These are phyloP conservation scores for Camellia lanceoleosa DNA, from an alignment of 148 eudicot genomes.

Conservation along the genomic window DNA sequence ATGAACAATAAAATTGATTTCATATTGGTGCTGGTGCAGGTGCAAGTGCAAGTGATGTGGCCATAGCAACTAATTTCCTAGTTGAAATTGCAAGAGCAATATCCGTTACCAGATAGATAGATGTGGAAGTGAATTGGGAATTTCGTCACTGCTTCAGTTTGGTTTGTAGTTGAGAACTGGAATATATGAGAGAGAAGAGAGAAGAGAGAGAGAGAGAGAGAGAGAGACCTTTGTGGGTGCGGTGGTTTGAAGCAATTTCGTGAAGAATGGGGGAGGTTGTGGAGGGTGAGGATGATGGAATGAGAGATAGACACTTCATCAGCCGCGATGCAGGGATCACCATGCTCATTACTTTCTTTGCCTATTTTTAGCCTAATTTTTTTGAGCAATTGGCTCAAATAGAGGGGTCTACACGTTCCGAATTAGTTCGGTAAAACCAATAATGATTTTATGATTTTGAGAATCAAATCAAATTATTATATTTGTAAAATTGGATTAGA, in stretches of 20 bases:
- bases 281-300: slow-evolving; percentile 32
- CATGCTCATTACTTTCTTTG: background rate
- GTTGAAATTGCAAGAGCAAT: background rate
- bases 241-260: slow-evolving; percentile 43
- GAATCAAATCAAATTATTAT: no score
- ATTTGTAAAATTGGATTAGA: no score
- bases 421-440: no score
- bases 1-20: background rate
- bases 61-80: background rate
- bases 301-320: slow-evolving; percentile 38
- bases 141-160: background rate
- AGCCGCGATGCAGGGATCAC: slow-evolving; percentile 19
- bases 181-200: no score
- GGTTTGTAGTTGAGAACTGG: background rate
- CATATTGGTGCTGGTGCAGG: background rate
- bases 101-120: background rate
- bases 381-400: no score
- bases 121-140: background rate
- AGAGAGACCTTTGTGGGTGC: slow-evolving; percentile 40
- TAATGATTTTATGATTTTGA: no score
- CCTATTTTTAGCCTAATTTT: no score
- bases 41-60: background rate
- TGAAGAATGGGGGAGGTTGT: slow-evolving; percentile 35
- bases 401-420: no score
- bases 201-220: slow-evolving; percentile 15